Evolutionary conservation across 805 yeast species (phyloP).

Genomic region (Hanseniaspora meyeri): DNA sequence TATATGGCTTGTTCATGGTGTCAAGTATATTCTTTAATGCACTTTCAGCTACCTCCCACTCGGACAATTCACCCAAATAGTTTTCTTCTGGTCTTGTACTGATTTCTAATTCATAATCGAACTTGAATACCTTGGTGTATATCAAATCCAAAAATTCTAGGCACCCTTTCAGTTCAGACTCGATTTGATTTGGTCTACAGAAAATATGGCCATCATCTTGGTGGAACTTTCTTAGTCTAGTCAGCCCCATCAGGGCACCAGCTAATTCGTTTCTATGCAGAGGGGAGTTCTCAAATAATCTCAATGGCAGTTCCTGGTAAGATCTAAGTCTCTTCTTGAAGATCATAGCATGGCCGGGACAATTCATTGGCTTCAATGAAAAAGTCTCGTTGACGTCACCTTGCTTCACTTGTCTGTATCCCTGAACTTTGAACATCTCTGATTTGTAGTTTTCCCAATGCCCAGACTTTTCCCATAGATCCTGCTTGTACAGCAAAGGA

Average conservation of each 20-base stretch:
- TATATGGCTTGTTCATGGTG: constrained; percentile 46
- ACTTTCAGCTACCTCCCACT: constrained; percentile 76
- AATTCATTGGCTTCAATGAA: constrained; percentile 89
- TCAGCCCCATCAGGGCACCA: constrained; percentile 85
- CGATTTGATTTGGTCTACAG: constrained; percentile 68
- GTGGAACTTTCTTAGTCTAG: constrained; percentile 87
- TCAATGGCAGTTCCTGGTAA: constrained; percentile 72
- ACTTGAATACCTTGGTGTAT: constrained; percentile 46
- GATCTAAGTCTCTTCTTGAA: constrained; percentile 66
- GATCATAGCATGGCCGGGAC: constrained; percentile 88
- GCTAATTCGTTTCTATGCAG: constrained; percentile 89
- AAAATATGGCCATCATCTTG: constrained; percentile 98
- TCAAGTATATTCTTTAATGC: constrained; percentile 51
- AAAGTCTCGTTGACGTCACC: constrained; percentile 35
- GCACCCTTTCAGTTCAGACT: constrained; percentile 57
- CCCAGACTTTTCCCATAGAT: constrained; percentile 82
- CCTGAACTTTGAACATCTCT: constrained; percentile 84
- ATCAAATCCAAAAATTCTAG: constrained; percentile 62
- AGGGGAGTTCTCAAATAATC: constrained; percentile 81
- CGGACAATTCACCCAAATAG: constrained; percentile 60
- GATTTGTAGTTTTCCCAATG: constrained; percentile 93
- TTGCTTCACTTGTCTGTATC: constrained; percentile 28
- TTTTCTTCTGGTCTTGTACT: constrained; percentile 77
- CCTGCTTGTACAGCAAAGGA: constrained; percentile 73
- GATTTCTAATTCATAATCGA: constrained; percentile 46